A percentile compares a stretch with the other conserved stretches of the same genome.
Conservation (phyloP, 805 yeast species). For the Priceomyces medius region DNA sequence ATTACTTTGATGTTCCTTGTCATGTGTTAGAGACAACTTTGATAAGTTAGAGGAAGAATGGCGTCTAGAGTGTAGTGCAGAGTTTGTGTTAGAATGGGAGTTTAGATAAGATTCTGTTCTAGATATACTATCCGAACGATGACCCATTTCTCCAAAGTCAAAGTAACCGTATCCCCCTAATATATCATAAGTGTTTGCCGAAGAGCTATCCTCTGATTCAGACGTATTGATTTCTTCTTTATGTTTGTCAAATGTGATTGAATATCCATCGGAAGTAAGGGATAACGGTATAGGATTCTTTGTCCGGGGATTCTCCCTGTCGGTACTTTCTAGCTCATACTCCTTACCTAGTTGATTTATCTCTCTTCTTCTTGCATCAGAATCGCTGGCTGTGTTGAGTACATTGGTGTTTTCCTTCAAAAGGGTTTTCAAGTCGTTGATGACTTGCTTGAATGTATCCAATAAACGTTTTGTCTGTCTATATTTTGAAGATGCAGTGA, state of each 20-base stretch:
- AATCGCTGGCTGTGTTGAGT: constrained; percentile 29
- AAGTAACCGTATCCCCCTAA: constrained; percentile 89
- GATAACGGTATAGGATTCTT: constrained; percentile 26
- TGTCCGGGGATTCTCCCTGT: constrained; percentile 20
- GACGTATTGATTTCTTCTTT: constrained; percentile 23
- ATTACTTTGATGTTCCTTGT: constrained; percentile 20
- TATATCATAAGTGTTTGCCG: constrained; percentile 28
- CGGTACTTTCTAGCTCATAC: constrained; percentile 31
- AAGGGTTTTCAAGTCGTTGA: constrained; percentile 55
- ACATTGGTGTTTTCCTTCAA: constrained; percentile 39
- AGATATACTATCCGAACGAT: constrained; percentile 44
- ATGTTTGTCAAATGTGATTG: constrained; percentile 15
- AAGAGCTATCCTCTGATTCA: constrained; percentile 14
- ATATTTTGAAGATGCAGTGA: constrained; percentile 84
- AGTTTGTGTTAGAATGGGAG: constrained; percentile 21
- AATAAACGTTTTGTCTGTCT: constrained; percentile 80
- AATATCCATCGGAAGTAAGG: constrained; percentile 15
- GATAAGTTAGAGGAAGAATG: constrained; percentile 31
- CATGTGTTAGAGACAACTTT: constrained; percentile 4
- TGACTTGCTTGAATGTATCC: constrained; percentile 63
- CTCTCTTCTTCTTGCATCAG: constrained; percentile 32
- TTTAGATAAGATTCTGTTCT: constrained; percentile 31
- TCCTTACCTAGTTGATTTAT: constrained; percentile 34
- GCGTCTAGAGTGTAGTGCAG: constrained; percentile 25
- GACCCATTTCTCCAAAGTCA: constrained; percentile 65